Conservation (phyloP, 2,329 filamentous ascomycete genomes). For the Hypoxylon sp. region DNA sequence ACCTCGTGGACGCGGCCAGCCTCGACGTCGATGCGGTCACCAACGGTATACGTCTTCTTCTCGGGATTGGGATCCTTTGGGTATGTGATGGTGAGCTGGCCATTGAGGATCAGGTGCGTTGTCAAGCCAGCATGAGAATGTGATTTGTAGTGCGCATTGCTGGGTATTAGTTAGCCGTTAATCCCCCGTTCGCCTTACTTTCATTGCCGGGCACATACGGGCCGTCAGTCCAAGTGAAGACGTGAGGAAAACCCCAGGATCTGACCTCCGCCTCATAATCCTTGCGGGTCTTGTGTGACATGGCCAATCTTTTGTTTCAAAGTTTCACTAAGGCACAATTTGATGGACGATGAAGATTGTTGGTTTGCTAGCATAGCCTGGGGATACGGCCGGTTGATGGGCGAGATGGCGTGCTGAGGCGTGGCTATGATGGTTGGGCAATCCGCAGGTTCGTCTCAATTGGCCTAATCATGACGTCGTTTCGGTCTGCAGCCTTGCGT, state of each 20-base stretch:
- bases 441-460: conserved; percentile 8
- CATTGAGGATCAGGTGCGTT: conserved; percentile 76
- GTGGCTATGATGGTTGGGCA: conserved; percentile 26
- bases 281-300: conserved; percentile 56
- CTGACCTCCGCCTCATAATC: conserved; percentile 72
- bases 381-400: conserved; percentile 1
- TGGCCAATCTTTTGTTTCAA: conserved; percentile 15
- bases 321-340: not conserved
- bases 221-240: conserved; percentile 79
- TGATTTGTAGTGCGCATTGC: conserved; percentile 76
- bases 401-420: conserved; percentile 13
- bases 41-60: conserved; percentile 71
- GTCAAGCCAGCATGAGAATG: conserved; percentile 75
- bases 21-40: conserved; percentile 75
- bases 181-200: conserved; percentile 28
- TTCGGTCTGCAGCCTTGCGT: conserved; percentile 37
- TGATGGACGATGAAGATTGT: not conserved
- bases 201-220: conserved; percentile 65
- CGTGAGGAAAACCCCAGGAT: conserved; percentile 76
- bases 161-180: conserved; percentile 53
- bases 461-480: conserved; percentile 28
- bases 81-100: conserved; percentile 75
- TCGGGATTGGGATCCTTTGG: conserved; percentile 67
- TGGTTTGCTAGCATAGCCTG: conserved; percentile 20
- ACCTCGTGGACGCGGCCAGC: conserved; percentile 75